phyloP scores from a whole-genome alignment of 2,329 filamentous ascomycete genomes.

The Fusarium cyanostomum region DNA sequence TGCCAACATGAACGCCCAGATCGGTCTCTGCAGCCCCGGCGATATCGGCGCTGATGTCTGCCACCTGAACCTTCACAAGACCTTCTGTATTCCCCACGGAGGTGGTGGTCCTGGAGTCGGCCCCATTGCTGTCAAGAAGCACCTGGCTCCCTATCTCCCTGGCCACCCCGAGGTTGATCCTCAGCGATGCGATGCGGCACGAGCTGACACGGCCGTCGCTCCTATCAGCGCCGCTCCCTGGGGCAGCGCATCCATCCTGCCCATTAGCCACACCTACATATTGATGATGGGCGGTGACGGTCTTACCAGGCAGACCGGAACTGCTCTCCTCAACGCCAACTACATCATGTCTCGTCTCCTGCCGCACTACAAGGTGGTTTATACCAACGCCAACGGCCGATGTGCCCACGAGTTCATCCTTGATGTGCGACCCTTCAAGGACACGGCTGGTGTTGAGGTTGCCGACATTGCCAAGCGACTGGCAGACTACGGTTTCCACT shows the following conservation, averaged over 20 bases:
- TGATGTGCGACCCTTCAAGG: conserved; percentile 85
- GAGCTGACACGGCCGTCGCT: conserved; percentile 61
- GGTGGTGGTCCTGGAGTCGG: conserved; percentile 94
- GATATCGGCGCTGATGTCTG: conserved; percentile 98
- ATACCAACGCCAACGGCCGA: conserved; percentile 87
- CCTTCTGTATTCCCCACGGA: conserved; percentile 97
- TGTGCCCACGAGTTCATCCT: conserved; percentile 99
- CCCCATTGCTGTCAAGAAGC: conserved; percentile 88
- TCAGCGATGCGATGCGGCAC: conserved; percentile 48
- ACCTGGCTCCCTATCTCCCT: conserved; percentile 76
- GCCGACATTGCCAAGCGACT: conserved; percentile 96
- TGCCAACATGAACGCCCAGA: conserved; percentile 98
- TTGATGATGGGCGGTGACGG: conserved; percentile 83
- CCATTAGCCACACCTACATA: conserved; percentile 96
- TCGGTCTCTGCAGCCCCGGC: conserved; percentile 91
- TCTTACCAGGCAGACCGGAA: conserved; percentile 87
- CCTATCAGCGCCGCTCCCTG: conserved; percentile 68
- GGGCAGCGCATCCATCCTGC: conserved; percentile 90
- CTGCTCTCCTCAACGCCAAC: conserved; percentile 93
- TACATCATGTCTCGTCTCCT: conserved; percentile 91
- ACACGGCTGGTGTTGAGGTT: conserved; percentile 83
- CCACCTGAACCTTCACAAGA: conserved; percentile 98
- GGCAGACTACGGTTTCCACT: conserved; percentile 97
- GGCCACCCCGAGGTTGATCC: conserved; percentile 42
- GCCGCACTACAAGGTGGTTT: conserved; percentile 88